Evolutionary conservation across 768 basidiomycete species (phyloP), one percentile per base, ranked within the genome.

Genomic region (Termitomyces sp.): DNA sequence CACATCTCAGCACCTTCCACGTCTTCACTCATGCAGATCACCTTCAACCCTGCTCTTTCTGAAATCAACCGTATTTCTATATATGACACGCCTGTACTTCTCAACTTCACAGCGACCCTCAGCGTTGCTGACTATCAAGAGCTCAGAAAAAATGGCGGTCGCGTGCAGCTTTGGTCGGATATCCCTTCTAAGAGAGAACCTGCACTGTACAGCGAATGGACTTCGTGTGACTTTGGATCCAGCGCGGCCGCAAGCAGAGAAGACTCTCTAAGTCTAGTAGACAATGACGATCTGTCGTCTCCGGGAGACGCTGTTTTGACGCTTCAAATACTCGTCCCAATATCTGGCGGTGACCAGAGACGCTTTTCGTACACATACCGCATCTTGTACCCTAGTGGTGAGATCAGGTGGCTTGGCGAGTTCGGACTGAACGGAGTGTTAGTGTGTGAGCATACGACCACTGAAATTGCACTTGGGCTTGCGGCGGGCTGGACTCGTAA

Each of bases 281-380:
- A 38, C 33, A 26, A 58, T 31, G 50, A 56, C 21, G 26, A 42
- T 44, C 51, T 17, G 17, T 19, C 51, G 23, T 23, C 48, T 40
- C 30, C 43, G 5, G 54, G 51, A 30, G 28, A 42, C 11, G 26
- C 12, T 37, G 50, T 37, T 46, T 53, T 67, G 46, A 57, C 63
- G 3, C 56, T 68, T 37, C 51, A 54, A 5, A 19, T 64, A 15
- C 48, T 33, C 40, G 59, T 64, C 50, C 57, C 60, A 38, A 38
- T 53, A 12, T 42, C 54, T 48, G 43, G 30, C 35, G 40, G 46
- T 5, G 30, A 42, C 14, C 46, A 55, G 26, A 49, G 46, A 19
- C 30, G 43, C 8, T 77, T 71, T 59, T 71, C 71, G 17, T 79
- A 75, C 65, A 83, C 81, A 0, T 84, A 81, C 63, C 75, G 82